A percentile compares a stretch with the other conserved stretches of the same genome.
Conservation (phyloP, 371 early-diverging fungal genomes). For the Cokeromyces recurvatus region DNA sequence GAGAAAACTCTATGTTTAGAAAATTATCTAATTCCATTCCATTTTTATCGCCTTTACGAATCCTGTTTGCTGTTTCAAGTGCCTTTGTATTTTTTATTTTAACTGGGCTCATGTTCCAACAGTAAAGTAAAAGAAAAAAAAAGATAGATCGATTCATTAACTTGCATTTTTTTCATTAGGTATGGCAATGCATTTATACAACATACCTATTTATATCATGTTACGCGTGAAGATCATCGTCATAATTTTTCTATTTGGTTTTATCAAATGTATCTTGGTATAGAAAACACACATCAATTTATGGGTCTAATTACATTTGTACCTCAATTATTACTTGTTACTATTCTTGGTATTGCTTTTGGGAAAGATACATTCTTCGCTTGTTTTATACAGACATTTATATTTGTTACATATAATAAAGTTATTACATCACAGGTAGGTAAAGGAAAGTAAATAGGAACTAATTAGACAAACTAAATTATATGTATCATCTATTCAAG, state of each 20-base stretch:
- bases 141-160: no score
- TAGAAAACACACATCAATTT: constrained; percentile 30
- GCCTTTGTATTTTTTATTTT: constrained; percentile 67
- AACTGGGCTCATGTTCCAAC: constrained; percentile 68
- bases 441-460: no score
- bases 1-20: not conserved
- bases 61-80: constrained; percentile 69
- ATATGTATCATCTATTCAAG: constrained; percentile 36
- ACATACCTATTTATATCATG: constrained; percentile 91
- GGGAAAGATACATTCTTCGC: constrained; percentile 84
- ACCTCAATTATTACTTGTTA: constrained; percentile 69
- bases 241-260: constrained; percentile 98
- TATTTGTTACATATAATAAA: constrained; percentile 95
- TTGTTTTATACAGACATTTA: constrained; percentile 89
- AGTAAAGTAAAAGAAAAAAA: constrained; percentile 33
- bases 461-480: no score
- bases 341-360: constrained; percentile 60
- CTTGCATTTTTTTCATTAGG: constrained; percentile 29
- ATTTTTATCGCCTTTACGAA: constrained; percentile 53
- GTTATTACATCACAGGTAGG: constrained; percentile 95
- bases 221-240: constrained; percentile 93
- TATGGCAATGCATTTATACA: constrained; percentile 87
- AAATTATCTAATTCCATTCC: not conserved
- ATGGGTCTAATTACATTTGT: constrained; percentile 64
- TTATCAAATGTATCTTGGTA: constrained; percentile 84